Percentiles rank a stretch among this genome's conserved stretches.
phyloP scores from a whole-genome alignment of 2,329 filamentous ascomycete species.

The Aspergillus neotritici region DNA sequence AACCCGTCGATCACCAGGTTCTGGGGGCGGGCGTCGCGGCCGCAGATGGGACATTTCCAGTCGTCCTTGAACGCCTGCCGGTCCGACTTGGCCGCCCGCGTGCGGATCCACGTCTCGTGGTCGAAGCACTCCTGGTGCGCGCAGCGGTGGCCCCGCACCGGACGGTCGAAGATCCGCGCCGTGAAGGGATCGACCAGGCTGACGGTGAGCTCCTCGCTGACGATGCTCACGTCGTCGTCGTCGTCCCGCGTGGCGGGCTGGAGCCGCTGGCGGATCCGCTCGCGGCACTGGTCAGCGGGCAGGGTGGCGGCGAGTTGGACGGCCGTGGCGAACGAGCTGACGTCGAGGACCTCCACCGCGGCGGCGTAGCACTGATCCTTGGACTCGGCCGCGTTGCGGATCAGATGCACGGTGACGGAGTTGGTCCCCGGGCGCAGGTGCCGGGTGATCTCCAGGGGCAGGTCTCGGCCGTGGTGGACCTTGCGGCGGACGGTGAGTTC shows the following conservation, averaged over 20 bases:
- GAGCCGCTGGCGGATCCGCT: constrained; percentile 52
- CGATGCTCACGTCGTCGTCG: constrained; percentile 59
- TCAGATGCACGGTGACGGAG: constrained; percentile 48
- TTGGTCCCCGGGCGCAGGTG: constrained; percentile 58
- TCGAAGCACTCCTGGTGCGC: constrained; percentile 86
- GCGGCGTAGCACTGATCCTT: constrained; percentile 48
- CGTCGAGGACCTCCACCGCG: constrained; percentile 64
- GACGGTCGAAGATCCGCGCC: constrained; percentile 58
- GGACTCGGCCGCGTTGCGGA: constrained; percentile 37
- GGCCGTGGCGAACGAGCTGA: constrained; percentile 41
- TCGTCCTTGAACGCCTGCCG: constrained; percentile 44
- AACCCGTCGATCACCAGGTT: constrained; percentile 70
- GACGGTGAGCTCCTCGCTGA: constrained; percentile 54
- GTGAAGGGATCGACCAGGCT: constrained; percentile 64
- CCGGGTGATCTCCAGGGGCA: constrained; percentile 67
- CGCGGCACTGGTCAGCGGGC: constrained; percentile 47
- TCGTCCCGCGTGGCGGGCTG: constrained; percentile 25
- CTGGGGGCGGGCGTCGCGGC: constrained; percentile 67
- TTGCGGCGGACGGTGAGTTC: constrained; percentile 59
- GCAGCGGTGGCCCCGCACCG: constrained; percentile 66
- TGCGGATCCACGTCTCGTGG: constrained; percentile 70
- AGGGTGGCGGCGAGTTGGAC: constrained; percentile 37
- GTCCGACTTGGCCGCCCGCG: constrained; percentile 47
- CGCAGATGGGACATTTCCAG: constrained; percentile 86
- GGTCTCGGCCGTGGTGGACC: constrained; percentile 66